Percentiles rank a stretch among this genome's conserved stretches.
Evolutionary conservation across 208 protist genomes (phyloP).

Genomic region (Wallacemonas sp.): DNA sequence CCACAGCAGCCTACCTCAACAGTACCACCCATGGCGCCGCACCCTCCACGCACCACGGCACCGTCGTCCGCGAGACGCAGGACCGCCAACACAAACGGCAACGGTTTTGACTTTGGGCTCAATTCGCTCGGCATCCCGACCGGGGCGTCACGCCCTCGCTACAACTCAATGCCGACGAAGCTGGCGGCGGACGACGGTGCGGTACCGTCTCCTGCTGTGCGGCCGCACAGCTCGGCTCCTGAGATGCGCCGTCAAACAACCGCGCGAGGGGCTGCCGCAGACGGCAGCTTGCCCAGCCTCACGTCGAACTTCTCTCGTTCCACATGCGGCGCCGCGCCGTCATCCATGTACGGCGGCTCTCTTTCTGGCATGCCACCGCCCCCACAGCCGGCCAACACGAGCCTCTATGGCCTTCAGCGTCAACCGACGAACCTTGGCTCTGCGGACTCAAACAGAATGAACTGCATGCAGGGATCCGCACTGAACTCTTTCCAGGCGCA

Average conservation of each 20-base stretch:
- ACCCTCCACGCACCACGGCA: neutral
- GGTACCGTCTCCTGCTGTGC: no score
- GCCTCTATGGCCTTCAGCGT: neutral
- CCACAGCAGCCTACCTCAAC: neutral
- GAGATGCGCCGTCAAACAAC: constrained; percentile 14
- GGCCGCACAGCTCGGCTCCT: neutral
- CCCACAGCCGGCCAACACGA: neutral
- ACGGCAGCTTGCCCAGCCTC: neutral
- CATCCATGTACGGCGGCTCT: neutral
- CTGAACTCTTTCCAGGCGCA: neutral
- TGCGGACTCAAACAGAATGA: neutral
- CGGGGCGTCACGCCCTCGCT: neutral
- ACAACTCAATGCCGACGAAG: constrained; percentile 15
- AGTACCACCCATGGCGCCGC: neutral
- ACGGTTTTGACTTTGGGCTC: constrained; percentile 53
- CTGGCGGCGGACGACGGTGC: neutral
- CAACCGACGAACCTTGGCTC: neutral
- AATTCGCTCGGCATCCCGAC: constrained; percentile 37
- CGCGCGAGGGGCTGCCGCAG: neutral
- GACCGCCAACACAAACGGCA: no score
- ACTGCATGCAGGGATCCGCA: neutral
- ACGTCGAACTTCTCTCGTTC: neutral
- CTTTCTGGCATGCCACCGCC: neutral
- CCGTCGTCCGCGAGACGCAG: constrained; percentile 14
- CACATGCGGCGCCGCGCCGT: constrained; percentile 3